Percentiles rank a stretch among this genome's conserved stretches.
phyloP scores from a whole-genome alignment of 805 yeast genomes.

The Candida nanaspora region DNA sequence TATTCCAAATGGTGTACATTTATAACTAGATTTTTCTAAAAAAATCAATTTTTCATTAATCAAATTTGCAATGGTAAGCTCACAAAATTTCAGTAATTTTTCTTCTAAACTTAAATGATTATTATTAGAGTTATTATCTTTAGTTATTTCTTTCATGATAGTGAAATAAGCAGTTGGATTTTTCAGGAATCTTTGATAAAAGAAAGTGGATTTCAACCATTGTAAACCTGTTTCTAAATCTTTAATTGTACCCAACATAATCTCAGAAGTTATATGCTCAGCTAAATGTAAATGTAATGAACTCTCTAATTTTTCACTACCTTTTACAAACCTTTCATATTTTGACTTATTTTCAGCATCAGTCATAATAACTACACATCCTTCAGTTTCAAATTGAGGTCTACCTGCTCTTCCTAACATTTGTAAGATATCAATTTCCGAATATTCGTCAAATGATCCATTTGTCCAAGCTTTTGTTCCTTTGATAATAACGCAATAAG shows the following conservation, averaged over 20 bases:
- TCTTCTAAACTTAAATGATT: slow-evolving; percentile 11
- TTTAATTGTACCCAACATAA: slow-evolving; percentile 32
- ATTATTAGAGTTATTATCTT: not conserved
- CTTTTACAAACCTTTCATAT: slow-evolving; percentile 36
- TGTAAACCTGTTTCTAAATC: slow-evolving; percentile 30
- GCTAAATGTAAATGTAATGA: slow-evolving; percentile 30
- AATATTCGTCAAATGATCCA: slow-evolving; percentile 42
- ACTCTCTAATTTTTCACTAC: slow-evolving; percentile 40
- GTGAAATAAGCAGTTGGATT: slow-evolving; percentile 35
- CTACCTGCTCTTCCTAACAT: slow-evolving; percentile 66
- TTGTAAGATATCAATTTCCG: slow-evolving; percentile 48
- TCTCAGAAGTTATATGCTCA: slow-evolving; percentile 38
- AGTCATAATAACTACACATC: slow-evolving; percentile 45
- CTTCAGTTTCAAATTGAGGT: slow-evolving; percentile 47
- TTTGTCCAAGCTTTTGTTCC: slow-evolving; percentile 55
- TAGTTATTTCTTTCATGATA: slow-evolving; percentile 13
- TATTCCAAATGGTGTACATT: slow-evolving; percentile 35
- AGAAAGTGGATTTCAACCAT: slow-evolving; percentile 45
- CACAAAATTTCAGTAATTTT: slow-evolving; percentile 27
- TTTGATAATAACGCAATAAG: slow-evolving; percentile 51
- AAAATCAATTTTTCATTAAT: slow-evolving; percentile 24
- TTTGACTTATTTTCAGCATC: slow-evolving; percentile 22
- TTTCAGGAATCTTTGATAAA: slow-evolving; percentile 34
- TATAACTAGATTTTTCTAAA: slow-evolving; percentile 7
- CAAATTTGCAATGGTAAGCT: slow-evolving; percentile 26